Evolutionary conservation across 1,284 basidiomycete species (phyloP).

Genomic region (Irpex rosettiformis): DNA sequence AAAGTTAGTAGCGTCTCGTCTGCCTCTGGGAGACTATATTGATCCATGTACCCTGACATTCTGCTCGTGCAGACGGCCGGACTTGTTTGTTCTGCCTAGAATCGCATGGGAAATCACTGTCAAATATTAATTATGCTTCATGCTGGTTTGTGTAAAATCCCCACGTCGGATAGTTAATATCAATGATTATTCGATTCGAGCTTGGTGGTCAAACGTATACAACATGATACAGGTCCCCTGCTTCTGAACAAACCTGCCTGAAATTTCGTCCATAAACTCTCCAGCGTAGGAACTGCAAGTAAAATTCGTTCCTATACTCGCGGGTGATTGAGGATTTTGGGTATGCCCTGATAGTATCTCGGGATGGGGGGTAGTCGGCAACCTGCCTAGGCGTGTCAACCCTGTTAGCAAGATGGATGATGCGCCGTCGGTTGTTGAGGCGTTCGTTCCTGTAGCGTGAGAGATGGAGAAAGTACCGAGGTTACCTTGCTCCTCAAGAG

Average conservation of each 20-base stretch:
- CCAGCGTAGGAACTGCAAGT: not conserved
- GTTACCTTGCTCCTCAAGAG: not conserved
- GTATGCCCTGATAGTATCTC: not conserved
- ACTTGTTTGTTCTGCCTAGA: no score
- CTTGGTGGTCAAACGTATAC: not conserved
- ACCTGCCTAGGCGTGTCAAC: not conserved
- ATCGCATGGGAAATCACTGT: no score
- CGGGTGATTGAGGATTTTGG: not conserved
- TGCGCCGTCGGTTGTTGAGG: not conserved
- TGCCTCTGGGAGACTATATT: no score
- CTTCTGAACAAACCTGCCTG: not conserved
- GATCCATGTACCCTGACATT: no score
- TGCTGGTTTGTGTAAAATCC: no score
- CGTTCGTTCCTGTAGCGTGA: not conserved
- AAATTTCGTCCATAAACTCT: not conserved
- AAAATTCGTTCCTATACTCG: not conserved
- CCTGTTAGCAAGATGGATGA: not conserved
- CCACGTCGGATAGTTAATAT: not conserved
- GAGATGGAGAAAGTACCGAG: not conserved
- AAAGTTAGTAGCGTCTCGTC: no score
- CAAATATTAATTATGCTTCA: no score
- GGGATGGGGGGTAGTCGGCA: not conserved
- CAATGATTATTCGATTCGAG: not conserved
- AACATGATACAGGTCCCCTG: not conserved
- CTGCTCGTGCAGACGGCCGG: not conserved